These are phyloP conservation scores for Tilletia horrida DNA, from an alignment of 1,284 basidiomycete species.

Conservation along the genomic window DNA sequence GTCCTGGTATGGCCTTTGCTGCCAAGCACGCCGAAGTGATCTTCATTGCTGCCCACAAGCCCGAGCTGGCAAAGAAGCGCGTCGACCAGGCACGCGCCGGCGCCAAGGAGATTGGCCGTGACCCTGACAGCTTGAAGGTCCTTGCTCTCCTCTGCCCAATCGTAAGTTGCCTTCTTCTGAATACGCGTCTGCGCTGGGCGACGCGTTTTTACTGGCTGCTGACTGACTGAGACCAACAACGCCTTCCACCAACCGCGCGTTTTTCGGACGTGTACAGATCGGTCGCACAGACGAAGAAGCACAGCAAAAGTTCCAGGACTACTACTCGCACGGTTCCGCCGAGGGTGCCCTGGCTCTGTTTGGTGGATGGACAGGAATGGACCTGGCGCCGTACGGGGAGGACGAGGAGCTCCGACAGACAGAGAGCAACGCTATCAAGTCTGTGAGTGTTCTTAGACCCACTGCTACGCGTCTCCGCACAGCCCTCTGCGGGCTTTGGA, in stretches of 20 bases:
- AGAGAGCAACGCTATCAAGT: slow-evolving; percentile 48
- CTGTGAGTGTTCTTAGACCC: slow-evolving; percentile 8
- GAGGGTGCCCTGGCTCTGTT: slow-evolving; percentile 54
- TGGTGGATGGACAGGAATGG: slow-evolving; percentile 53
- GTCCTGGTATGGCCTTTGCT: slow-evolving; percentile 52
- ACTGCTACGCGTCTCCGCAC: too few species aligned
- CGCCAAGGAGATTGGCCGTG: slow-evolving; percentile 42
- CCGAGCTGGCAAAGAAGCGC: slow-evolving; percentile 42
- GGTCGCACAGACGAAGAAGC: slow-evolving; percentile 52
- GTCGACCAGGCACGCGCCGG: slow-evolving; percentile 41
- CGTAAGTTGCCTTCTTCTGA: too few species aligned
- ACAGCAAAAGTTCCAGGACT: slow-evolving; percentile 45
- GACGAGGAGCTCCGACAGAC: slow-evolving; percentile 46
- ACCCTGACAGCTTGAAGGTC: slow-evolving; percentile 49
- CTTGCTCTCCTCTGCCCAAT: slow-evolving; percentile 49
- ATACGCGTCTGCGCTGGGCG: too few species aligned
- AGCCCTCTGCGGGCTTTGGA: too few species aligned
- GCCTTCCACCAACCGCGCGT: too few species aligned
- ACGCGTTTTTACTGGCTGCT: not conserved
- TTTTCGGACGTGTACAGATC: slow-evolving; percentile 21
- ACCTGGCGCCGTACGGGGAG: slow-evolving; percentile 37
- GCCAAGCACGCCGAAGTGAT: slow-evolving; percentile 55
- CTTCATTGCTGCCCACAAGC: slow-evolving; percentile 52
- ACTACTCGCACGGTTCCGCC: slow-evolving; percentile 36
- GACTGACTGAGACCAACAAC: too few species aligned